Evolutionary conservation across 495 filamentous ascomycete genomes (phyloP), one percentile per base, ranked within the genome.

Genomic region (Parathielavia appendiculata): DNA sequence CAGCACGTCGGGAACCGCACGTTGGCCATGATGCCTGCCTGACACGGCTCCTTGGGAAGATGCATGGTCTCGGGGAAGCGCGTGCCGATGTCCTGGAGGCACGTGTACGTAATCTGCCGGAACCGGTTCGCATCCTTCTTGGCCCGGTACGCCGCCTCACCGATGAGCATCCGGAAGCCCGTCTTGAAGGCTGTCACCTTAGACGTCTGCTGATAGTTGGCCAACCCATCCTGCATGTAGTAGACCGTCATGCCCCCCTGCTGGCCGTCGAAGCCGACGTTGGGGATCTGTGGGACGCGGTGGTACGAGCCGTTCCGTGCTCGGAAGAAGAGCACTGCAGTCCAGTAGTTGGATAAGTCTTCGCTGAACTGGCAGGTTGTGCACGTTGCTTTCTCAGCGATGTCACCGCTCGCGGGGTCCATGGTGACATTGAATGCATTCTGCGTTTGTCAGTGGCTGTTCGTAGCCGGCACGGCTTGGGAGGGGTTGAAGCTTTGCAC

Each of bases 1-100:
- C 67, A 70, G 60, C 63, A 70, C 17, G 64, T 69, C 12, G 63
- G 64, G 51, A 72, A 71, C 51, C 69, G 70, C 45, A 76, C 51
- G 69, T 62, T 51, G 34, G 49, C 49, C 62, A 74, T 73, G 65
- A 79, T 75, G 12, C 74, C 75, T 0, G 54, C 64, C 12, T 32
- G 34, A 35, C 49, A 51, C 34, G 49, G 49, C 49, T 22, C 49
- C 49, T 39, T 51, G 34, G 49, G 49, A 35, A 51, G 39, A 11
- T 51, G 8, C 49, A 51, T 39, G 17, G 49, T 13, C 49, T 51
- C 49, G 5, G 49, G 49, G 49, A 38, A 51, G 34, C 49, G 49
- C 17, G 49, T 51, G 32, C 49, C 49, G 1, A 13, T 1, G 10
- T 51, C 49, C 19, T 51, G 4, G 10, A 51, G 35, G 19, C 49